Evolutionary conservation across 2,329 filamentous ascomycete genomes (phyloP), one percentile per base, ranked within the genome.

Genomic region (Cladophialophora immunda): DNA sequence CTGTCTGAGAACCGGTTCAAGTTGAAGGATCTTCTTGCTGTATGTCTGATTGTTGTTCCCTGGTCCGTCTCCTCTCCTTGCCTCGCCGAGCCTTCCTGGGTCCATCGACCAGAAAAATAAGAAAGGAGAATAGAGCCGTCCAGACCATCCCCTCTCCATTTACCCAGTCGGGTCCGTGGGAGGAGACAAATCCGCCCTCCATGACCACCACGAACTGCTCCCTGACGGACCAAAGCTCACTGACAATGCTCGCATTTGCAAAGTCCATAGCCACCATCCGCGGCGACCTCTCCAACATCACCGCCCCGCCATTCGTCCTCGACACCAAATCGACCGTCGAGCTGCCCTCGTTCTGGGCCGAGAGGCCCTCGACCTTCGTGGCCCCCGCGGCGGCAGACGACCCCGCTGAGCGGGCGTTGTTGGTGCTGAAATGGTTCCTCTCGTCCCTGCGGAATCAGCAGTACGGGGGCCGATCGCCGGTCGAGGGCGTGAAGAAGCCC

Each of bases 391-490:
- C 86, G 65, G 93, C 97, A 78, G 74, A 89, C 60, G 91, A 97
- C 77, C 87, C 93, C 0, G 88, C 91, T 74, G 95, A 93, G 83
- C 89, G 94, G 68, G 90, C 92, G 22, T 81, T 97, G 72, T 84
- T 94, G 36, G 94, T 98, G n/a, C 83, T 97, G 74, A 96, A 94
- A 80, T 98, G 94, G 94, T 98, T 97, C 82, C 82, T 98, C 63
- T 94, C 89, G 75, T 97, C 94, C 3, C 84, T 98, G 60, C 97
- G 95, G 82, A 92, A 96, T 80, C 93, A 97, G 61, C 69, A 72
- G 52, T 73, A 73, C 82, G 83, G 68, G 79, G 82, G 67, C 17
- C 58, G 68, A 8, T 50, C 61, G 13, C 63, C 64, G 45, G 63
- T 62, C 22, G 62, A 69, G 38, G 71, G 71, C 8, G 58, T 73